Conservation (phyloP, 139 green algal genomes). For the Micractinium sp. region DNA sequence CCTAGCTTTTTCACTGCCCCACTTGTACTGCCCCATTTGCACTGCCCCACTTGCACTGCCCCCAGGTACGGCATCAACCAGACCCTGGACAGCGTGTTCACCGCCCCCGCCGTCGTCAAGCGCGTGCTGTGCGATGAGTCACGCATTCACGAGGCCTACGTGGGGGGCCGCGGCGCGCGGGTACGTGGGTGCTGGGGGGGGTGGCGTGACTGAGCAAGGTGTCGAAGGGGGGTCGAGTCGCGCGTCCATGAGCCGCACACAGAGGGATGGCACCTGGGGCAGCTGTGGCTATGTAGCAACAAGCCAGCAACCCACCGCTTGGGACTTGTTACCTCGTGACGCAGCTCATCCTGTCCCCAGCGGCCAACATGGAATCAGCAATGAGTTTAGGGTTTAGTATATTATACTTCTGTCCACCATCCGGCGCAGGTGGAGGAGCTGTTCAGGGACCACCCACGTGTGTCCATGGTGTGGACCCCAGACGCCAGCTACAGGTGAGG, state of each 20-base stretch:
- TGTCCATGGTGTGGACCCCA: constrained; percentile 40
- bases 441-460: constrained; percentile 6
- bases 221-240: too few relatives aligned
- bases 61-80: constrained; percentile 66
- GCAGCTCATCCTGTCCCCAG: too few relatives aligned
- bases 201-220: too few relatives aligned
- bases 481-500: constrained; percentile 40
- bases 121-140: constrained; percentile 15
- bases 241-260: neutral
- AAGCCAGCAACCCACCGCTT: too few relatives aligned
- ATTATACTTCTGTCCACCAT: too few relatives aligned
- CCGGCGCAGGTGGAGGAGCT: constrained; percentile 30
- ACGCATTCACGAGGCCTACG: neutral
- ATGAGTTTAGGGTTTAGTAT: too few relatives aligned
- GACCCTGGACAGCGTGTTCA: constrained; percentile 81
- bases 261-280: neutral
- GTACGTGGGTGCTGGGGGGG: neutral
- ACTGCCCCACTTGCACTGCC: too few relatives aligned
- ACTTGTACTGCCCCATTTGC: too few relatives aligned
- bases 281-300: too few relatives aligned
- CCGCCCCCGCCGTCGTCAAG: constrained; percentile 77
- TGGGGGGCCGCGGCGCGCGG: neutral
- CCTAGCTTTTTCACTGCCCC: too few relatives aligned
- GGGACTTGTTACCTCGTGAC: too few relatives aligned
- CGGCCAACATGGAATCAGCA: too few relatives aligned